Evolutionary conservation across 192 early-diverging fungal genomes (phyloP).

Genomic region (Coemansia sp.): DNA sequence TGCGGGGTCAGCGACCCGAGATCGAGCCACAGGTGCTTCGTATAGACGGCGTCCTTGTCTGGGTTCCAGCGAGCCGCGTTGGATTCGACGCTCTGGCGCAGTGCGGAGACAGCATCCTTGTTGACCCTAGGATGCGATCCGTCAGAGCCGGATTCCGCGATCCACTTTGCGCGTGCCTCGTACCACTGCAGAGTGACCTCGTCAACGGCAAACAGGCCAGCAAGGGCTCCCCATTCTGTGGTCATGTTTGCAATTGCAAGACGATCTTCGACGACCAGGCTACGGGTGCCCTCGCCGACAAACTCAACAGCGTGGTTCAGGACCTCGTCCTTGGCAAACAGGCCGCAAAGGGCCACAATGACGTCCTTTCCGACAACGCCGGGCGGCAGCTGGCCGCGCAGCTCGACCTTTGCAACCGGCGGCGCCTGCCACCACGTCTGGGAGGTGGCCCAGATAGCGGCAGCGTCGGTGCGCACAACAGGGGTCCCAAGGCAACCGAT

Average conservation of each 20-base stretch:
- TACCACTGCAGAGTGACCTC: constrained; percentile 73
- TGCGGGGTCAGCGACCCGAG: constrained; percentile 83
- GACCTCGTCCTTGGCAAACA: constrained; percentile 92
- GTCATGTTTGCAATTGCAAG: constrained; percentile 99
- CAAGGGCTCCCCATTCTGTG: constrained; percentile 98
- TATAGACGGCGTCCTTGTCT: constrained; percentile 69
- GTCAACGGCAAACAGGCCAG: constrained; percentile 95
- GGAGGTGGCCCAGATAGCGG: constrained; percentile 97
- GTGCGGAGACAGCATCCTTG: constrained; percentile 41
- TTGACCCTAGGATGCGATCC: constrained; percentile 51
- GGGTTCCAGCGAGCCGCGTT: constrained; percentile 41
- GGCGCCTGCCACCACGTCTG: constrained; percentile 99
- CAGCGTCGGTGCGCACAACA: constrained; percentile 96
- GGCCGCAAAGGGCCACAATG: constrained; percentile 89
- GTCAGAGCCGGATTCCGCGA: not conserved
- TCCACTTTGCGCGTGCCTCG: constrained; percentile 55
- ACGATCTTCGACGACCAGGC: constrained; percentile 82
- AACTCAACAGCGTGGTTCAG: constrained; percentile 98
- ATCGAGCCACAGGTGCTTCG: constrained; percentile 86
- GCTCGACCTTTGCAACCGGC: constrained; percentile 87
- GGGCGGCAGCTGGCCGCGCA: constrained; percentile 70
- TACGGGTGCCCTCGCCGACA: constrained; percentile 63
- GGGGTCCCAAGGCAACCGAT: constrained; percentile 94
- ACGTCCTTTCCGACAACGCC: constrained; percentile 98
- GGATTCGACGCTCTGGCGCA: constrained; percentile 45